Conservation (phyloP, 1,284 basidiomycete genomes). For the Boletus smithii region DNA sequence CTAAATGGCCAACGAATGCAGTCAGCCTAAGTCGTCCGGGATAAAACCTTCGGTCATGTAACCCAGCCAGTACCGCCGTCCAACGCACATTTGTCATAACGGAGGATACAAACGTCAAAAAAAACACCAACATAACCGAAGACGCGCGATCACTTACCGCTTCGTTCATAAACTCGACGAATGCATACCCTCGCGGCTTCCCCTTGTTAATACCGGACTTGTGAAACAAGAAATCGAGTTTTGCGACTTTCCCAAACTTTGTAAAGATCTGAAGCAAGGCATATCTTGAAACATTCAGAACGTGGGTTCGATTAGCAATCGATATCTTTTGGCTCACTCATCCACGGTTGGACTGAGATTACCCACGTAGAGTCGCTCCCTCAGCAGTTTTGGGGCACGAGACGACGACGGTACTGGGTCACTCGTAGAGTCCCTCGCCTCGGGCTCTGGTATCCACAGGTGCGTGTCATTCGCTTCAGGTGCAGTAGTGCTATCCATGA, state of each 20-base stretch:
- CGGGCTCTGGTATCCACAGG: conserved; percentile 34
- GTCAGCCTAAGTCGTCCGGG: conserved; percentile 18
- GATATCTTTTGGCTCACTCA: conserved; percentile 57
- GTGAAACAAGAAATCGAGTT: conserved; percentile 94
- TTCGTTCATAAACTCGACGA: conserved; percentile 79
- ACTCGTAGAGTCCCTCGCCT: conserved; percentile 16
- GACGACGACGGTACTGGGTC: conserved; percentile 27
- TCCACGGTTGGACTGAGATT: conserved; percentile 87
- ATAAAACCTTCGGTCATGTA: conserved; percentile 24
- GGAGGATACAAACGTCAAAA: conserved; percentile 30
- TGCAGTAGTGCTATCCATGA: conserved; percentile 16
- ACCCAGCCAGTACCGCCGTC: conserved; percentile 18
- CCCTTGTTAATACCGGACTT: conserved; percentile 86
- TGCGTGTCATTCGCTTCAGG: conserved; percentile 16
- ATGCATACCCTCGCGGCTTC: conserved; percentile 93
- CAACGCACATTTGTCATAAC: conserved; percentile 52
- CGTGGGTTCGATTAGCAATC: conserved; percentile 1
- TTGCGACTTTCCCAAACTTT: conserved; percentile 88
- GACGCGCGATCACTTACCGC: conserved; percentile 59
- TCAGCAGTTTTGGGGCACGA: conserved; percentile 37
- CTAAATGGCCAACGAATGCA: conserved; percentile 41
- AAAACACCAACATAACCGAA: conserved; percentile 21
- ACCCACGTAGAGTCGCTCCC: conserved; percentile 85
- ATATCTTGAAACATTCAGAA: conserved; percentile 51
- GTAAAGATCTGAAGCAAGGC: conserved; percentile 85